Base-by-base conservation (phyloP, 305 asterid species). In the Nicotiana rustica region DNA sequence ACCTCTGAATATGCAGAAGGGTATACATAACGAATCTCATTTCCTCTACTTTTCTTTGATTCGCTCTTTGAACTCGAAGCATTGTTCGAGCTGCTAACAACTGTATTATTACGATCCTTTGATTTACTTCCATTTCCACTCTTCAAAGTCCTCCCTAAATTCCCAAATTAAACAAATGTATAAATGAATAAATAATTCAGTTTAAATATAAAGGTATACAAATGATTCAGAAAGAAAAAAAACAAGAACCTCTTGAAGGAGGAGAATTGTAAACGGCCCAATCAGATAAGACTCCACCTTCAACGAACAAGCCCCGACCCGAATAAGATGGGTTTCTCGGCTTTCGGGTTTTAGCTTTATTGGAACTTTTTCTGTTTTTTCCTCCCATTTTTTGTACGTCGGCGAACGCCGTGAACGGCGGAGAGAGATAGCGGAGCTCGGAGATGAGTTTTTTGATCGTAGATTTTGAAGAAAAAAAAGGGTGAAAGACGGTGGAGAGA, bases 211-310 rank as follows among this genome's bases (percentile, higher is more conserved):
- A 15, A 59, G 7, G n/a, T 59, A 59, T 59, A 6, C 21, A 56
- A 0, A 15, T 10, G 55, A 68, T 36, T 49, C 49, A 57, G 69
- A 83, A 8, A 8, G 62, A 68, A 9, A 25, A n/a, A 6, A 17
- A 14, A 33, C 4, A 71, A 75, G 79, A 69, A 95, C 99, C 99
- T 91, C 92, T 84, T 19, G 97, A 86, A 82, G 94, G 91, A 79
- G 96, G 93, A 77, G 97, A 90, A 84, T 79, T 81, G 86, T 78
- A 81, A 77, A 85, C 84, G 21, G 91, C 81, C 97, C 97, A 94
- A 86, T 96, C 95, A 31, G 93, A 88, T 68, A 96, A 84, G 19
- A 88, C 67, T 62, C 99, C 97, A 21, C 99, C 99, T 80, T 89
- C 95, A 8, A 94, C 94, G 80, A 94, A 96, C 83, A 90, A 90